Evolutionary conservation across 2,329 filamentous ascomycete species (phyloP).

Genomic region (Lasiodiplodia sp.): DNA sequence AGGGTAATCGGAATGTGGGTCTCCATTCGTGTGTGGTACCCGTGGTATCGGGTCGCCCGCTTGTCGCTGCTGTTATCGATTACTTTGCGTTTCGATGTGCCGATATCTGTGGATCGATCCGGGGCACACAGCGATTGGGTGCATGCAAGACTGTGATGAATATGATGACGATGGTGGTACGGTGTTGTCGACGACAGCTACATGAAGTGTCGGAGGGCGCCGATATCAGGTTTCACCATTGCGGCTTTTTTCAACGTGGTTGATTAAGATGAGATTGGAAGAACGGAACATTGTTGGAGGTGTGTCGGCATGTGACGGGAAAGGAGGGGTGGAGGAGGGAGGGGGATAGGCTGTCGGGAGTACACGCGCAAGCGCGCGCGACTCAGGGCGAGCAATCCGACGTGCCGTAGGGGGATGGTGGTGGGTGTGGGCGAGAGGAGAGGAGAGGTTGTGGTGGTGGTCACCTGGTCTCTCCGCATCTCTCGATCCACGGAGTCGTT

Average conservation of each 20-base stretch:
- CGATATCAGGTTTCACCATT: background rate
- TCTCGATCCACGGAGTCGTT: background rate
- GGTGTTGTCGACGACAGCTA: too few species aligned
- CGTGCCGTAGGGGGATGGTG: background rate
- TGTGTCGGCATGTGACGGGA: background rate
- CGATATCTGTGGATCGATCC: background rate
- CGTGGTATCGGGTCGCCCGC: background rate
- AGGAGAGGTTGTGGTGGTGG: background rate
- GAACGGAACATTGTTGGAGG: background rate
- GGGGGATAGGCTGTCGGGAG: background rate
- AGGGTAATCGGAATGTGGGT: background rate
- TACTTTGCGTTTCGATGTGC: background rate
- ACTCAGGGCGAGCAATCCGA: background rate
- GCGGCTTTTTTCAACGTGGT: background rate
- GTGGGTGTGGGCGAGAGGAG: background rate
- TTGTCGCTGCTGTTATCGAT: background rate
- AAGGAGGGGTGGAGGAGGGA: background rate
- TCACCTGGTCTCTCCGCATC: background rate
- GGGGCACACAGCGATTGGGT: background rate
- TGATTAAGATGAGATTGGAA: background rate
- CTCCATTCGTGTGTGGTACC: background rate
- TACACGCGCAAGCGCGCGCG: too few species aligned
- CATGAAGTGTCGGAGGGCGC: background rate
- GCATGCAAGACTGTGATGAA: background rate
- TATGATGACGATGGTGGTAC: too few species aligned